Evolutionary conservation across 805 yeast genomes (phyloP), one percentile per base, ranked within the genome.

Genomic region (Ogataea nonfermentans): DNA sequence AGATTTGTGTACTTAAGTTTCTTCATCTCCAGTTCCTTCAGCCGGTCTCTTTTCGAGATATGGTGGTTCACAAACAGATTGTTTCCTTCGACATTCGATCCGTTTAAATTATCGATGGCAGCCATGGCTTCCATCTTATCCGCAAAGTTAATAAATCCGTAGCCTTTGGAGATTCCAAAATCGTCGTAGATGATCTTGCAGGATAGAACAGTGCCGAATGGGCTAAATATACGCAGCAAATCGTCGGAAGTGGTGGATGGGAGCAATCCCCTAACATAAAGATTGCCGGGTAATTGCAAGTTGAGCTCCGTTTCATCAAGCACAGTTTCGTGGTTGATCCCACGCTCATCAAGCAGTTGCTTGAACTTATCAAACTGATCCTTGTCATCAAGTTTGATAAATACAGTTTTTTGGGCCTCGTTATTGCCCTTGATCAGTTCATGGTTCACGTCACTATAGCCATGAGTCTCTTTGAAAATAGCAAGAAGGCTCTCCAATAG

Each of bases 71-170:
- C 71, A 50, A 74, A 78, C 24, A 76, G 56, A 15, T 65, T 62
- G 40, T 65, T 55, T 28, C 58, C 63, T 24, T 51, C 51, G 8
- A 57, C 40, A 20, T 40, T 53, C 6, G 31, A 28, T 29, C 62
- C 62, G 40, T 59, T 58, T 16, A 63, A 48, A n/a, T 49, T 45
- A 14, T 71, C 62, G 26, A 84, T 79, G 27, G 91, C 88, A 15
- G 61, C 58, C 30, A 79, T 67, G 2, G 95, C 89, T 65, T 76
- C 74, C 9, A 68, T 69, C 32, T 76, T 73, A 40, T 68, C 63
- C 35, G 72, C 66, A 55, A 71, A 84, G 46, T 84, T 81, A 12
- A 85, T 74, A 61, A 84, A 84, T 7, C 91, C 93, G 56, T 71
- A 78, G 16, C 80, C 77, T 47, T 64, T 66, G 20, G 71, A 65